phyloP scores from a whole-genome alignment of 768 basidiomycete genomes.

The Lentinula boryana region DNA sequence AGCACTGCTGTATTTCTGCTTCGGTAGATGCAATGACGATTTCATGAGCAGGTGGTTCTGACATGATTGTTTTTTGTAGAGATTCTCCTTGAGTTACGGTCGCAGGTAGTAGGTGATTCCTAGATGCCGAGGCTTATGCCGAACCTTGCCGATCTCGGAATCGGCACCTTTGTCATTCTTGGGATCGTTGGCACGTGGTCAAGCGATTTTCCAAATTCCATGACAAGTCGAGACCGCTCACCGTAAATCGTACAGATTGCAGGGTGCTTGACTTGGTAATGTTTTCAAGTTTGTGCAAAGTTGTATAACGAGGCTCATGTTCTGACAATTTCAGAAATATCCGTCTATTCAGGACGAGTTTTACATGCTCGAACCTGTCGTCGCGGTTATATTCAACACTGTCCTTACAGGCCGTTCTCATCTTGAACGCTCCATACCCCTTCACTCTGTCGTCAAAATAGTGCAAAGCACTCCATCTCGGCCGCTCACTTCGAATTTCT shows the following conservation, averaged over 20 bases:
- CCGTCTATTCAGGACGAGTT: slow-evolving; percentile 16
- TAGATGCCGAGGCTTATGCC: not conserved
- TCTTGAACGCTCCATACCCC: slow-evolving; percentile 17
- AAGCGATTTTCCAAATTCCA: not conserved
- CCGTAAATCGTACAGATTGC: not conserved
- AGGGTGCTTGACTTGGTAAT: not conserved
- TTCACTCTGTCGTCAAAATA: slow-evolving; percentile 21
- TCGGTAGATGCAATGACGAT: slow-evolving; percentile 43
- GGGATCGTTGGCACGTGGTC: not conserved
- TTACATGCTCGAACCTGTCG: slow-evolving; percentile 63
- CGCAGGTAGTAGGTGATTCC: not conserved
- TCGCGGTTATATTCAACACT: slow-evolving; percentile 45
- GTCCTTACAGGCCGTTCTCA: slow-evolving; percentile 32
- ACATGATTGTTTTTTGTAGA: not conserved
- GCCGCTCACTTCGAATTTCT: slow-evolving; percentile 41
- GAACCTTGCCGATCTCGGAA: not conserved
- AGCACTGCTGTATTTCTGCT: slow-evolving; percentile 58
- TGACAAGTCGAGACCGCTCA: not conserved
- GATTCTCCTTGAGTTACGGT: too few relatives aligned
- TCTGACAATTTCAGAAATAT: not conserved
- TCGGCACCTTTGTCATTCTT: not conserved
- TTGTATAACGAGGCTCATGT: not conserved
- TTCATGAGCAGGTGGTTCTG: slow-evolving; percentile 41
- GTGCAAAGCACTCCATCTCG: slow-evolving; percentile 23
- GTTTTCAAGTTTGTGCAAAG: not conserved